These are phyloP conservation scores for Scopulariopsis brevicaulis DNA, from an alignment of 2,329 filamentous ascomycete genomes.

Conservation along the genomic window DNA sequence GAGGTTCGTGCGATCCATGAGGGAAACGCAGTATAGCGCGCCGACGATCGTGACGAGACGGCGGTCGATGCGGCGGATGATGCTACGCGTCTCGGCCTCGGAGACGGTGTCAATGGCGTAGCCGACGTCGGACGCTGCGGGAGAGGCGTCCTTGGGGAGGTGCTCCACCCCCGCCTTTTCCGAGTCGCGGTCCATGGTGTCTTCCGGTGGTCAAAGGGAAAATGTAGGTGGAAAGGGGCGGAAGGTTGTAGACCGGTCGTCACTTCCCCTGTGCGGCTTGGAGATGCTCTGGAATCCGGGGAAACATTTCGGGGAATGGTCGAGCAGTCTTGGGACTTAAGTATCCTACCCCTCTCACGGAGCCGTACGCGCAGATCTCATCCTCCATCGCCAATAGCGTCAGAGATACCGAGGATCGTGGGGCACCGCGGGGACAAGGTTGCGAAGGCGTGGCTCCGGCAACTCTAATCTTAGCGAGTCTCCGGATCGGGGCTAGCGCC, in stretches of 20 bases:
- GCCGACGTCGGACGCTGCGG: background rate
- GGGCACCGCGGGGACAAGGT: background rate
- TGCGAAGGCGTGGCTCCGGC: background rate
- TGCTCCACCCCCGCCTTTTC: background rate
- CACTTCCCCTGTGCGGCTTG: background rate
- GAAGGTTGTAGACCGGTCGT: background rate
- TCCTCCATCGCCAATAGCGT: background rate
- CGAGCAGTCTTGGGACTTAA: background rate
- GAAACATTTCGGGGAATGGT: background rate
- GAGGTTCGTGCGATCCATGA: slow-evolving; percentile 74
- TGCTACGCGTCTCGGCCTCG: slow-evolving; percentile 49
- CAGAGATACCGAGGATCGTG: background rate
- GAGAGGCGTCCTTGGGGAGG: background rate
- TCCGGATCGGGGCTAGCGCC: background rate
- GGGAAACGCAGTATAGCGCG: slow-evolving; percentile 59
- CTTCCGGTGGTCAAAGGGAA: too few species aligned
- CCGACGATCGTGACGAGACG: slow-evolving; percentile 52
- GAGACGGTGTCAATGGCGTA: slow-evolving; percentile 23
- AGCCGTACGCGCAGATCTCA: background rate
- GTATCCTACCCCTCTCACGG: background rate
- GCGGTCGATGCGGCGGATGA: slow-evolving; percentile 59
- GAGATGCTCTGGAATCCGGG: background rate
- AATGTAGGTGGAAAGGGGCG: background rate
- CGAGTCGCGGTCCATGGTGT: background rate
- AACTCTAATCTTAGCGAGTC: background rate